Evolutionary conservation across 768 basidiomycete genomes (phyloP).

Genomic region (Boletus pseudo-olivaceus): DNA sequence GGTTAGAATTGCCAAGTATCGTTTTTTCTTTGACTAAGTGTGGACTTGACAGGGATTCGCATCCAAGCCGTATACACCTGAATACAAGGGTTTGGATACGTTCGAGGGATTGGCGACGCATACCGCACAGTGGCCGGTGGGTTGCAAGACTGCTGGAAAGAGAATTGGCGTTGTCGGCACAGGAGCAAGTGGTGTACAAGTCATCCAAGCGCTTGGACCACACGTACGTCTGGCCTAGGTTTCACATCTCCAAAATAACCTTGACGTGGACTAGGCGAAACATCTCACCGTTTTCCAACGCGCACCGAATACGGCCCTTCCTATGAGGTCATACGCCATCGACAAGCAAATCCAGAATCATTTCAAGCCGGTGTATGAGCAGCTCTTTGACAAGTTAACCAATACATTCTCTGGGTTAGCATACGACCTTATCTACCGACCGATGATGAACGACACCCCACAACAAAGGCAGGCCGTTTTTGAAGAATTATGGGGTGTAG

Average conservation of each 20-base stretch:
- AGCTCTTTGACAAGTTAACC: constrained; percentile 1
- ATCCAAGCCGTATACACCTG: constrained; percentile 7
- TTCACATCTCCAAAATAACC: no score
- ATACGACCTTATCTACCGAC: constrained; percentile 4
- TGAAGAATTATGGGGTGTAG: constrained; percentile 7
- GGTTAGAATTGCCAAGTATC: background rate
- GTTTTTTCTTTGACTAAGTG: background rate
- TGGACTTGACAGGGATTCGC: background rate
- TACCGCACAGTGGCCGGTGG: constrained; percentile 7
- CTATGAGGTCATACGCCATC: constrained; percentile 3
- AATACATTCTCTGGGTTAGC: background rate
- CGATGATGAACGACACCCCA: constrained; percentile 6
- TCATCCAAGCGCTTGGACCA: no score
- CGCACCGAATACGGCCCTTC: constrained; percentile 6
- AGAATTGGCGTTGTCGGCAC: constrained; percentile 9
- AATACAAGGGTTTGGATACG: background rate
- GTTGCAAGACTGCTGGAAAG: constrained; percentile 4
- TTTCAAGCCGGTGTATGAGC: constrained; percentile 4
- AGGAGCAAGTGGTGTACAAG: no score
- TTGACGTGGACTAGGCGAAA: background rate
- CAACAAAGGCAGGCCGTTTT: constrained; percentile 6
- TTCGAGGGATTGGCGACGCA: constrained; percentile 6
- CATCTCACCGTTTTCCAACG: constrained; percentile 11
- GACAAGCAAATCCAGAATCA: constrained; percentile 10
- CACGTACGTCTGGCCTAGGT: no score